Conservation (phyloP, 306 rosid species). For the Prunus persica region DNA sequence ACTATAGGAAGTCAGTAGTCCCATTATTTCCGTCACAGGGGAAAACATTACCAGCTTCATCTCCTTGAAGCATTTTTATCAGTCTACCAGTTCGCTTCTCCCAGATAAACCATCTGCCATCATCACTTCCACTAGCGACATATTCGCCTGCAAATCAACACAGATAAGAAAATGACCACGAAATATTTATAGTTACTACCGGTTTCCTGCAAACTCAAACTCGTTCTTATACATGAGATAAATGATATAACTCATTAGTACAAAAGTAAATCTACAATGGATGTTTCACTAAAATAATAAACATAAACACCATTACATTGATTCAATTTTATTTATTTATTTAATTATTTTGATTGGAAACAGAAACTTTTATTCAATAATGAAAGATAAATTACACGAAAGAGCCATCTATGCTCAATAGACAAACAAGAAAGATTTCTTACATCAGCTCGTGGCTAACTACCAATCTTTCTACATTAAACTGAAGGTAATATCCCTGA, state of each 20-base stretch:
- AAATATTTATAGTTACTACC: slow-evolving; percentile 3
- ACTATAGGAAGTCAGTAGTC: slow-evolving; percentile 5
- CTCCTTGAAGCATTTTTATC: slow-evolving; percentile 81
- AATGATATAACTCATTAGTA: not conserved
- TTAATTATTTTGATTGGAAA: not conserved
- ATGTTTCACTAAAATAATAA: not conserved
- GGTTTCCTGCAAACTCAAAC: slow-evolving; percentile 12
- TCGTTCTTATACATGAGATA: not conserved
- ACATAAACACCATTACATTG: not conserved
- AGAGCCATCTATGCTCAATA: not conserved
- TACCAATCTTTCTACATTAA: not conserved
- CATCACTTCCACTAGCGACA: slow-evolving; percentile 98
- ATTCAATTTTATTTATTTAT: not conserved
- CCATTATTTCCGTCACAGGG: not conserved
- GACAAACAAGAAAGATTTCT: not conserved
- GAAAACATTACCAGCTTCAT: slow-evolving; percentile 66
- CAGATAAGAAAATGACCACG: slow-evolving; percentile 3
- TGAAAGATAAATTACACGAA: not conserved
- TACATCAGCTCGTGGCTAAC: not conserved
- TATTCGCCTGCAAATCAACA: slow-evolving; percentile 66
- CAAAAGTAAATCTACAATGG: not conserved
- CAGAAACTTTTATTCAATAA: not conserved
- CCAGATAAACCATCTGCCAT: slow-evolving; percentile 98
- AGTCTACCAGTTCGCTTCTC: slow-evolving; percentile 91
- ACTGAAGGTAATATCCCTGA: not conserved